Evolutionary conservation across 2,329 filamentous ascomycete species (phyloP), one percentile per base, ranked within the genome.

Genomic region (Aschersonia sp.): DNA sequence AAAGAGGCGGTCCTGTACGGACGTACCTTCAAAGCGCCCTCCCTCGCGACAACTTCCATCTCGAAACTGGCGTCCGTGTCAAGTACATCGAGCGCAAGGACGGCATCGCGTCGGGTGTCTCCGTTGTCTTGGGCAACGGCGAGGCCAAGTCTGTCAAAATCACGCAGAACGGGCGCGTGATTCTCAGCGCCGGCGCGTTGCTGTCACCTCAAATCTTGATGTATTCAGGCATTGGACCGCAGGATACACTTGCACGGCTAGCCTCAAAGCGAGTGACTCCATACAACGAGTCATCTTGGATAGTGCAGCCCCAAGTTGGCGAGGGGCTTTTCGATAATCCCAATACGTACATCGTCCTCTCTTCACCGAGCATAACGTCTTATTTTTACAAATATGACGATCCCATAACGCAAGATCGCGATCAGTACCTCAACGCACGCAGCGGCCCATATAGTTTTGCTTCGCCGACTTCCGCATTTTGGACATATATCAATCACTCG

Each of bases 301-400:
- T 77, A 49, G 67, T 70, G 55, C 72, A 71, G 54, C 63, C 63
- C 0, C 62, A 65, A 5, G 67, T 78, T 4, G 73, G 73, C 42
- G 60, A 65, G 11, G 68, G 68, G 35, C 66, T 76, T 31, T 77
- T 75, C 52, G 73, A 76, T 54, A 77, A 76, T 54, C 72, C 74
- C 5, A 75, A 76, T 51, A 76, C 72, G 1, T 73, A 71, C 51
- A 71, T 75, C 56, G 68, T 71, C 52, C 61, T 75, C 1, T 63
- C 63, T 2, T 59, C 59, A 4, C 62, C 68, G 1, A 51, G 58
- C 3, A 57, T 77, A 44, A 48, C 67, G n/a, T 71, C 72, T 0
- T 76, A 72, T 56, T 59, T 55, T 8, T 68, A 74, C 55, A 64
- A 59, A 46, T 76, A 75, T 58, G 56, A 62, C 40, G 55, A 66